Base-by-base conservation (phyloP, 345 rosid species). In the Citrus reticulata region DNA sequence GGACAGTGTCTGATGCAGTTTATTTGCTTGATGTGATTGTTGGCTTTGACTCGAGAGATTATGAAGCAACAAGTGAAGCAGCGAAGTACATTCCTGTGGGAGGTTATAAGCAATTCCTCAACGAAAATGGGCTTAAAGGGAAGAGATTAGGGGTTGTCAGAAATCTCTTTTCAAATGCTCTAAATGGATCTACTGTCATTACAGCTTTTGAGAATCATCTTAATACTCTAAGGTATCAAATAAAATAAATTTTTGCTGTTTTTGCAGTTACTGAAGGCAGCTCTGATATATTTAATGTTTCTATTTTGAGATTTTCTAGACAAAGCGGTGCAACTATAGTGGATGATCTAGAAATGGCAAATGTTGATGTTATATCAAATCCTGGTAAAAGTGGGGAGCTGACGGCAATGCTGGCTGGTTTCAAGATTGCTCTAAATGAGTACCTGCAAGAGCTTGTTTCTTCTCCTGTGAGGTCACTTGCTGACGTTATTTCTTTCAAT, bases 1-100 rank as follows among this genome's bases (percentile, higher is more conserved):
- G 93, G 85, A 90, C 93, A 5, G 90, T 91, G 42, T 55, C 92
- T 4, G 93, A 90, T 79, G 90, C 95, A 29, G 91, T 90, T 64
- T 81, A 85, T 68, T 86, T 90, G 35, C 91, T 90, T 57, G 95
- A 91, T 75, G 92, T 87, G 80, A 89, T 91, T 25, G 91, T 64
- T 13, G 92, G 92, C 57, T 80, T 81, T 34, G 93, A 91, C 86
- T 62, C 69, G 2, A 81, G 80, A 13, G 95, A 90, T 63, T 79
- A 79, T 24, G 66, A 81, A 60, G 94, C 90, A 51, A 91, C 93
- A 0, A 78, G 49, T 40, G 27, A 64, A 3, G 95, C 97, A 0
- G 78, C 90, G 0, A 46, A 80, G 66, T 83, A 75, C 84, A 90
- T 87, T 46, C 94, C 94, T 32, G 22, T 73, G 19, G 88, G 83